Evolutionary conservation across 106 monocot species (phyloP), one percentile per base, ranked within the genome.

Genomic region (Dioscorea dumetorum): DNA sequence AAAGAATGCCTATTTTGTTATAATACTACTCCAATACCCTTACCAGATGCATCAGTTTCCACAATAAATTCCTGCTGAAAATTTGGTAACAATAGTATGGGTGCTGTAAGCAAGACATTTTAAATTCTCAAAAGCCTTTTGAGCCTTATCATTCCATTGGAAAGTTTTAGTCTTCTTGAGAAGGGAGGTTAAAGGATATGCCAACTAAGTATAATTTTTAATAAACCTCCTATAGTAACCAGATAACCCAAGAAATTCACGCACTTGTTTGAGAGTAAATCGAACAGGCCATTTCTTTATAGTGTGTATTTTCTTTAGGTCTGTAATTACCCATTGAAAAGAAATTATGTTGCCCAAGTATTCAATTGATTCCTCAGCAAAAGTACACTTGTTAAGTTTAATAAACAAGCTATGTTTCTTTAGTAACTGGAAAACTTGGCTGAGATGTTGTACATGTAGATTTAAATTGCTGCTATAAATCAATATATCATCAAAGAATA

Each of bases 181-280:
- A 17, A 62, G 60, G 0, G 11, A 8, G 1, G 6, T 41, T 3
- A 73, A 23, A 8, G 63, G 73, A 28, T 7, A 2, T 1, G 22
- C 64, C 12, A 73, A 33, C 2, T 8, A 24, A 0, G 8, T 51
- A 64, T 63, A 73, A 4, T 32, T 18, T 3, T 51, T 22, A 0
- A 73, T 34, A 8, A 73, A 73, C 64, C 63, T 50, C 33, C 54
- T 17, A 64, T 51, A 73, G 17, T 73, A 73, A 1, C 64, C 4
- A 17, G 64, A 34, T 12, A 73, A 23, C 17, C 73, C 73, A 24
- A 64, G 35, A 28, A 73, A 64, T 8, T 52, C 52, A 13, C 51
- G 21, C 7, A 73, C 4, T 28, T 50, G 8, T 22, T 22, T 61
- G 19, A 24, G 61, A 20, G 15, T 0, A 8, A 33, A 4, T 8